phyloP scores from a whole-genome alignment of 441 rosid genomes.

The Monsonia emarginata region DNA sequence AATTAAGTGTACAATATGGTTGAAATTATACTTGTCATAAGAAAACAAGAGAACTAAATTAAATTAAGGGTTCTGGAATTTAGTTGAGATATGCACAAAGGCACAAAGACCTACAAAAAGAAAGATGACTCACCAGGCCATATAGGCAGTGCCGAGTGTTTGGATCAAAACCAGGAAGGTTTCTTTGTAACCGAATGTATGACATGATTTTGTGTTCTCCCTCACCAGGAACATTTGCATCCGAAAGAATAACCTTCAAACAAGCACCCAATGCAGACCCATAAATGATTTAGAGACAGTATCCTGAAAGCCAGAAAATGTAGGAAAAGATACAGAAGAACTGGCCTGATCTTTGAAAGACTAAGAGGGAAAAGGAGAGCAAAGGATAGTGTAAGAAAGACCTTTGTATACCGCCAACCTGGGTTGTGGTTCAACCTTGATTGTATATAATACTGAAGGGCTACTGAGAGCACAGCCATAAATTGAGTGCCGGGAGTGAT shows the following conservation, averaged over 20 bases:
- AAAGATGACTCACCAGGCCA: slow-evolving; percentile 56
- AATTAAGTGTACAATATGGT: no score
- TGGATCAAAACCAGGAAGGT: slow-evolving; percentile 73
- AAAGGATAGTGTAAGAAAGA: slow-evolving; percentile 27
- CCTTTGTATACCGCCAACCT: slow-evolving; percentile 81
- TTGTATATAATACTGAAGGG: slow-evolving; percentile 80
- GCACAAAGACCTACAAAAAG: slow-evolving; percentile 5
- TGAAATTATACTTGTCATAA: background rate
- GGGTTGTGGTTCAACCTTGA: slow-evolving; percentile 68
- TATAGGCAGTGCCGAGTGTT: slow-evolving; percentile 87
- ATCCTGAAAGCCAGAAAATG: slow-evolving; percentile 38
- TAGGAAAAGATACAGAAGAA: slow-evolving; percentile 28
- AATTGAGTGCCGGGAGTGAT: slow-evolving; percentile 94
- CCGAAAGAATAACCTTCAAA: slow-evolving; percentile 96
- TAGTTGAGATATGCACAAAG: background rate
- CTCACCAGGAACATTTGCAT: slow-evolving; percentile 90
- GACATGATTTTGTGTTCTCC: slow-evolving; percentile 98
- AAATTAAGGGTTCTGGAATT: background rate
- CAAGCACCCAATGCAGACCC: slow-evolving; percentile 50
- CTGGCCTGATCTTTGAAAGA: slow-evolving; percentile 33
- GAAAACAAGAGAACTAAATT: background rate
- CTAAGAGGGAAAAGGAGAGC: slow-evolving; percentile 10
- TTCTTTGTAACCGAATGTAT: slow-evolving; percentile 74
- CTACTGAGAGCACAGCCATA: slow-evolving; percentile 77
- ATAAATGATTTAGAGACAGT: slow-evolving; percentile 45